Conservation (phyloP, 1,284 basidiomycete species). For the Leccinum angustisporum region DNA sequence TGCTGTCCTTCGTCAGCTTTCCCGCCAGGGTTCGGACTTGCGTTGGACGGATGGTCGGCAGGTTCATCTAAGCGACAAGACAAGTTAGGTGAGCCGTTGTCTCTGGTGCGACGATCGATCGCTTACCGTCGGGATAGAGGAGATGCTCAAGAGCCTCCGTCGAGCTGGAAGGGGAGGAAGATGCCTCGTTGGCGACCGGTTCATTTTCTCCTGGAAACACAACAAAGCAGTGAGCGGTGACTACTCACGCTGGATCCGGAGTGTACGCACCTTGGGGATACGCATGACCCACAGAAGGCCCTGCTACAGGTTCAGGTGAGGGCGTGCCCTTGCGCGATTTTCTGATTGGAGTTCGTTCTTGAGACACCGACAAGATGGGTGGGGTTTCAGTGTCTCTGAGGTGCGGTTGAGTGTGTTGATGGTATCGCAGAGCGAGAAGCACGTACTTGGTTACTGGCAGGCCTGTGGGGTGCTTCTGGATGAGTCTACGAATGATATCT, state of each 20-base stretch:
- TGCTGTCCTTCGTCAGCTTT: conserved; percentile 1
- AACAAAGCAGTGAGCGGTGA: neutral
- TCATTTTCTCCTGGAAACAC: conserved; percentile 6
- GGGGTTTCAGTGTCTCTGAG: conserved; percentile 10
- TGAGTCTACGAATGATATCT: conserved; percentile 28
- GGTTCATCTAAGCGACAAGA: conserved; percentile 13
- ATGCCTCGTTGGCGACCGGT: neutral
- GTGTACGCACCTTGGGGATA: conserved; percentile 14
- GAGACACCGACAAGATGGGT: conserved; percentile 1
- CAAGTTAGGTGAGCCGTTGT: conserved; percentile 2
- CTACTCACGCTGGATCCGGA: neutral
- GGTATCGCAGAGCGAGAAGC: neutral
- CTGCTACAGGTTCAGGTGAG: neutral
- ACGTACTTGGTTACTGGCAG: conserved; percentile 22
- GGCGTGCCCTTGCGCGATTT: neutral
- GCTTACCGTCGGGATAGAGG: conserved; percentile 16
- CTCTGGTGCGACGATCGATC: neutral
- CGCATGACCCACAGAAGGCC: neutral
- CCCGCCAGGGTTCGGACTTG: neutral
- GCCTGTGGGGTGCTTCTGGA: conserved; percentile 28
- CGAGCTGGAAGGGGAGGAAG: conserved; percentile 13
- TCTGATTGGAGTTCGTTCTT: neutral
- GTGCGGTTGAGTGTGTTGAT: neutral
- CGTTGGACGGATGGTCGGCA: conserved; percentile 1
- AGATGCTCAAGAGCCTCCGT: conserved; percentile 17